Conservation (phyloP, 768 basidiomycete genomes). For the Lactarius quietus region DNA sequence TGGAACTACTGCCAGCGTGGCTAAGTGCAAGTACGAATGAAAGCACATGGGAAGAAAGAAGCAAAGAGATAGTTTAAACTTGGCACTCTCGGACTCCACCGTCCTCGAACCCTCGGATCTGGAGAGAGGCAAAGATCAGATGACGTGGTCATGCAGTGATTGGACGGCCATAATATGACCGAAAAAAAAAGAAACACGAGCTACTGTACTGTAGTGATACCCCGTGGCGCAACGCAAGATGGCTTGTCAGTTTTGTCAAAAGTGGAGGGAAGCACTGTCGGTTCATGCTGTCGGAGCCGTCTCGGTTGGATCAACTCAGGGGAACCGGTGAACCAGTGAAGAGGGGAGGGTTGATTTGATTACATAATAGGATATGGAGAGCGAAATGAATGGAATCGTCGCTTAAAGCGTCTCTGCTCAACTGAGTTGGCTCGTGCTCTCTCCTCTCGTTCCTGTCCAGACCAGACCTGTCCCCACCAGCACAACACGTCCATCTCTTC, state of each 20-base stretch:
- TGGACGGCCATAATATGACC: neutral
- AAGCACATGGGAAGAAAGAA: neutral
- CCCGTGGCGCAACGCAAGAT: neutral
- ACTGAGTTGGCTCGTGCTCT: neutral
- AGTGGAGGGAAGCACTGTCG: neutral
- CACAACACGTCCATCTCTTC: neutral
- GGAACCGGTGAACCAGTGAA: neutral
- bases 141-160: neutral
- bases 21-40: neutral
- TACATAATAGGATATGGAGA: neutral
- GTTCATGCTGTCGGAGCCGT: neutral
- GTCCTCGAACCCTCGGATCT: neutral
- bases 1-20: neutral
- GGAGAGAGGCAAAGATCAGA: neutral
- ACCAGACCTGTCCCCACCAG: neutral
- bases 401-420: neutral
- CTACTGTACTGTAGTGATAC: no score
- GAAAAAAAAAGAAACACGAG: neutral
- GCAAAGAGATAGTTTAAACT: neutral
- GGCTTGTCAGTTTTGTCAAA: neutral
- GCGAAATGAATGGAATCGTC: conserved; percentile 14
- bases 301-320: neutral
- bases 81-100: neutral
- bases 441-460: no score
- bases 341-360: neutral